Conservation (phyloP, 2,329 filamentous ascomycete genomes). For the Xylaria sp. region DNA sequence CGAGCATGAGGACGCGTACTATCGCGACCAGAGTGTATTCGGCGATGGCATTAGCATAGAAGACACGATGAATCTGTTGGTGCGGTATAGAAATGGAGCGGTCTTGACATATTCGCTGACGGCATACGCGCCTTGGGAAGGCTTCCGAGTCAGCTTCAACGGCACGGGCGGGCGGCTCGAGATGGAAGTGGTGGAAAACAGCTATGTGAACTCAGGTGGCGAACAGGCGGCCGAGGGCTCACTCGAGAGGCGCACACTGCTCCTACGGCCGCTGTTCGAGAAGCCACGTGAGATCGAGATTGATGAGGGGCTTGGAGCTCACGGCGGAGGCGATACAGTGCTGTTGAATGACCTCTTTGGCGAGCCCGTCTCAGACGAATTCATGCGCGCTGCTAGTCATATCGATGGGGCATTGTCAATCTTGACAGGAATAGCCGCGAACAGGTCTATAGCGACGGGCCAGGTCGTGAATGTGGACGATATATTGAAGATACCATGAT, state of each 20-base stretch:
- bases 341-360: slow-evolving; percentile 68
- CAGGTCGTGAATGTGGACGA: slow-evolving; percentile 67
- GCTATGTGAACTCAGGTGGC: slow-evolving; percentile 69
- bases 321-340: slow-evolving; percentile 69
- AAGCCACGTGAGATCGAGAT: slow-evolving; percentile 66
- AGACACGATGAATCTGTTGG: slow-evolving; percentile 70
- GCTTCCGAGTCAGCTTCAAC: slow-evolving; percentile 67
- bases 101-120: slow-evolving; percentile 68
- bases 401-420: slow-evolving; percentile 69
- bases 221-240: slow-evolving; percentile 65
- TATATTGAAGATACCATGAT: slow-evolving; percentile 51
- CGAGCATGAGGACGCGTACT: slow-evolving; percentile 70
- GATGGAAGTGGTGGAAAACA: slow-evolving; percentile 70
- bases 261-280: slow-evolving; percentile 64
- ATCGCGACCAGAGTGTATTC: slow-evolving; percentile 70
- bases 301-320: slow-evolving; percentile 61
- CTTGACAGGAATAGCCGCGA: slow-evolving; percentile 68
- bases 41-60: slow-evolving; percentile 72
- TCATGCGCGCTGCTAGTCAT: slow-evolving; percentile 65
- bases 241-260: slow-evolving; percentile 59
- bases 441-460: slow-evolving; percentile 65
- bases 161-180: slow-evolving; percentile 68
- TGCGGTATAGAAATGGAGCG: slow-evolving; percentile 65
- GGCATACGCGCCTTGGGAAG: slow-evolving; percentile 71
- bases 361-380: slow-evolving; percentile 60